Evolutionary conservation across 345 rosid genomes (phyloP), one percentile per base, ranked within the genome.

Genomic region (sweet orange (Citrus sinensis)): DNA sequence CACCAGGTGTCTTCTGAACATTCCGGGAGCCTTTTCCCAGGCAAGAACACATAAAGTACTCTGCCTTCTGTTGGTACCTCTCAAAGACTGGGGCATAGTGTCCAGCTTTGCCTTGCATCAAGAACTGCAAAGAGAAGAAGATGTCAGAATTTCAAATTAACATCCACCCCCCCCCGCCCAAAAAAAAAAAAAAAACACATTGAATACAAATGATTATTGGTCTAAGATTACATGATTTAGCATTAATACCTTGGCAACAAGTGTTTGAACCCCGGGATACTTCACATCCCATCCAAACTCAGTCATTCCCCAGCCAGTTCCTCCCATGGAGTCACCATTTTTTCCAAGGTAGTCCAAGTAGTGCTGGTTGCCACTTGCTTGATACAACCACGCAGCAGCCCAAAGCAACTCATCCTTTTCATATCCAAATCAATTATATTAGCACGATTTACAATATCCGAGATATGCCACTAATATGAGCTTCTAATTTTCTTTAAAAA

Each of bases 251-350:
- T 94, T 94, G 72, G 99, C 92, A 17, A 90, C 98, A 54, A 94
- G 99, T 30, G 98, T 88, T 76, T 94, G 98, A 65, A 94, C 98
- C 24, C 99, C 98, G 19, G 98, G 92, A 82, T 92, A 93, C 87
- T 97, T 97, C n/a, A 89, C 98, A 71, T 97, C 99, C 99, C 98
- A 97, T 56, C 99, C 80, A 14, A 97, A 97, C 86, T 97, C 99
- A 5, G 94, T 94, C 97, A 92, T 94, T 66, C 81, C 80, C 98
- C 98, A 97, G 40, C 93, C 88, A 56, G 98, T 94, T 75, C 95
- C 99, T 24, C 99, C 99, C 90, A 97, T 80, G 0, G 93, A 79
- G 34, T 94, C 97, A 37, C 92, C 98, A 71, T 97, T 97, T 17
- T 82, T 87, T 42, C 89, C 98, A 66, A 97, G 88, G 87, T 97